A percentile compares a stretch with the other conserved stretches of the same genome.
phyloP scores from a whole-genome alignment of 1,284 basidiomycete genomes.

The Schizophyllum commune region DNA sequence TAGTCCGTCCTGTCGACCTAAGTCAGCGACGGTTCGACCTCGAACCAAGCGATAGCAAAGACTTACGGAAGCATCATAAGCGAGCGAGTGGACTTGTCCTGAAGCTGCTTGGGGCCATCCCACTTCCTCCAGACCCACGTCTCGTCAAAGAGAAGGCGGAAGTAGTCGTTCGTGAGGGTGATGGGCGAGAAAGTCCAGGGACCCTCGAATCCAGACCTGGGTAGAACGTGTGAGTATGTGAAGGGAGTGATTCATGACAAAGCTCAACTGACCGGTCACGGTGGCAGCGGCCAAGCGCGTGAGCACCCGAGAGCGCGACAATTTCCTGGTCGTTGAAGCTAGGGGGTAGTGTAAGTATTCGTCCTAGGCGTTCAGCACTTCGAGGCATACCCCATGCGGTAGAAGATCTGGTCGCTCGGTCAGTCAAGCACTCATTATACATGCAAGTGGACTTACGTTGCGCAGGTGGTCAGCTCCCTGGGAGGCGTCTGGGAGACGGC shows the following conservation, averaged over 20 bases:
- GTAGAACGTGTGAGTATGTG: constrained; percentile 2
- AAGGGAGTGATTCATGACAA: not conserved
- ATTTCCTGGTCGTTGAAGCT: constrained; percentile 95
- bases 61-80: constrained; percentile 95
- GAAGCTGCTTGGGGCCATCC: constrained; percentile 89
- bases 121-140: constrained; percentile 88
- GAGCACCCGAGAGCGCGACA: constrained; percentile 90
- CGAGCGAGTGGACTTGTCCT: constrained; percentile 83
- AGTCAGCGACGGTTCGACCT: constrained; percentile 5
- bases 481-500: constrained; percentile 87
- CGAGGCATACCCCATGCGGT: constrained; percentile 69
- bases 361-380: constrained; percentile 14
- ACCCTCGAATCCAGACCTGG: constrained; percentile 81
- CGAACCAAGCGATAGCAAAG: not conserved
- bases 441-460: constrained; percentile 34
- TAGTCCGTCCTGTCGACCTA: constrained; percentile 61
- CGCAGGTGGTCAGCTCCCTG: constrained; percentile 85
- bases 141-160: constrained; percentile 82
- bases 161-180: constrained; percentile 88
- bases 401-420: constrained; percentile 58
- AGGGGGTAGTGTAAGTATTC: constrained; percentile 4
- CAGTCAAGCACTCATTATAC: not conserved
- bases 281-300: constrained; percentile 95
- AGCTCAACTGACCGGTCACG: constrained; percentile 42
- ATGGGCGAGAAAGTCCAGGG: constrained; percentile 89